Evolutionary conservation across 257 asterid genomes (phyloP), one percentile per base, ranked within the genome.

Genomic region (Solanum lignicaule): DNA sequence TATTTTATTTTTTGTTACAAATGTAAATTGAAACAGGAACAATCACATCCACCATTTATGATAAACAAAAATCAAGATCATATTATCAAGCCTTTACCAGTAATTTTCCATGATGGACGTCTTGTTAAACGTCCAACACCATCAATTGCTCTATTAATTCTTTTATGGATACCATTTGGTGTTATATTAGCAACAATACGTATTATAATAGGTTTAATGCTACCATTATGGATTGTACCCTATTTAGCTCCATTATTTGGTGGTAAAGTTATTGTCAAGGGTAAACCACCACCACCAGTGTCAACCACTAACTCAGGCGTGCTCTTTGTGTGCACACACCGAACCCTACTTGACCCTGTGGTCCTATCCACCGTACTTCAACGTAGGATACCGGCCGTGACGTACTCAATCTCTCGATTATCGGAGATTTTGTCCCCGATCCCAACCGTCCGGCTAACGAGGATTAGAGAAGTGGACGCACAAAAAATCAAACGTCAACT

Each of bases 31-130:
- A 21, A 69, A 87, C 91, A 95, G 99, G 96, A 93, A 88, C 87
- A 83, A 76, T 85, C 84, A 3, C 90, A 88, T 41, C 91, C 94
- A 48, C 93, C 91, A 38, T 76, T 89, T 60, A 43, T 84, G 89
- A 69, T 48, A 89, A 73, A 31, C 52, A 87, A 88, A 33, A 65
- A 60, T 46, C 85, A 82, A 23, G 85, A 88, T 1, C 48, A 86
- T 16, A 8, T 84, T 58, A 46, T 89, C 89, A 93, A 92, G 7
- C 99, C 99, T 3, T 81, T 87, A 5, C 99, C 99, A 27, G 98
- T 96, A 86, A 92, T 96, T 86, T 96, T 95, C 91, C 99, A 96
- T 84, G 99, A 96, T 41, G 98, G 99, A 73, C 97, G 99, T 32
- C 93, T 96, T 2, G 98, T 86, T 0, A 93, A 89, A 87, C 95